Base-by-base conservation (phyloP, 805 yeast genomes). In the Suhomyces vadensis region DNA sequence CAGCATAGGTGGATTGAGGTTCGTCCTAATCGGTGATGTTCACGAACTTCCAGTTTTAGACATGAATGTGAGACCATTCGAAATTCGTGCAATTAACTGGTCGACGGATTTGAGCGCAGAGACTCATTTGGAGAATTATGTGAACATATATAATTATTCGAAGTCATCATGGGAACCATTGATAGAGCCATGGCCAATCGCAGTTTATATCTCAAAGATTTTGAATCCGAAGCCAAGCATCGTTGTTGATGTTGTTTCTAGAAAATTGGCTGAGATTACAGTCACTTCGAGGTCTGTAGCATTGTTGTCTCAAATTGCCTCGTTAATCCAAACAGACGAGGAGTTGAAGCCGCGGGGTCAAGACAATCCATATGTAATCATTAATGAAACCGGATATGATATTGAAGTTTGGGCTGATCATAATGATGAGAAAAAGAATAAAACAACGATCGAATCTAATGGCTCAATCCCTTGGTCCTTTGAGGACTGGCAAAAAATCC, bases 161-260 rank as follows among this genome's bases (percentile, higher is more conserved):
- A 81, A 86, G 49, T 90, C 97, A 3, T 78, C 89, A 0, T 91
- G 99, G 98, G 98, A 94, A 56, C 97, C 99, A 0, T 69, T 94
- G 37, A 62, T 94, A 39, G 99, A 94, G 57, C 84, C 92, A 0
- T 86, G 96, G 87, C 83, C 88, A 5, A 71, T 92, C 40, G 82
- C 88, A 0, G 64, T 87, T 9, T 88, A 86, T 59, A 79, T 85
- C 1, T 72, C 87, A 1, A 78, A 77, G 42, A 65, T 65, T 0
- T 47, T 58, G 0, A 71, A 70, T 10, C 75, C 80, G 0, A 73
- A 74, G 5, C 70, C 76, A 5, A 69, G 78, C 14, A 55, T 85
- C 2, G 59, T 75, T 26, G 71, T 92, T 36, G 91, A 88, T 55
- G 67, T 94, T 5, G 78, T 79, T n/a, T 84, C 97, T 0, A 72